Conservation (phyloP, 106 monocot genomes). For the Apostasia ramifera region DNA sequence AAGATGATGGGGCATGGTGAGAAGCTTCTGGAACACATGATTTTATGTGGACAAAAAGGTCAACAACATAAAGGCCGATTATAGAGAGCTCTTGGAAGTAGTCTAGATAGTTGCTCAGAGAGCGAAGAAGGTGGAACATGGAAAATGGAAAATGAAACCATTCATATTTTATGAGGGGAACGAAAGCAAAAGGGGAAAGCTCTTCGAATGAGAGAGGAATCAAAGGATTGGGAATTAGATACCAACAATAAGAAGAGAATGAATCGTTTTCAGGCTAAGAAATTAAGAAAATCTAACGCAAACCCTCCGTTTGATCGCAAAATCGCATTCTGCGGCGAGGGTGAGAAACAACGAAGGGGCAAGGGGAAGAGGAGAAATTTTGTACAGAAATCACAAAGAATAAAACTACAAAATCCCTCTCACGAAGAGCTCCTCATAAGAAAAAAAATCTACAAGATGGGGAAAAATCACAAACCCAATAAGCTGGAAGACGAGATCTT, state of each 20-base stretch:
- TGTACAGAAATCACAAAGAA: neutral
- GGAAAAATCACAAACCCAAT: neutral
- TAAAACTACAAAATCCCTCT: neutral
- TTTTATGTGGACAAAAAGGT: slow-evolving; percentile 48
- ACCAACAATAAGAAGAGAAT: too few species aligned
- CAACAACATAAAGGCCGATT: too few species aligned
- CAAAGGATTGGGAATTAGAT: neutral
- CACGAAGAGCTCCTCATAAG: neutral
- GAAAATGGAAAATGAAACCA: neutral
- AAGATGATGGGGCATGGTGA: neutral
- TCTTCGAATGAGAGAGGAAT: neutral
- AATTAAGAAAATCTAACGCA: neutral
- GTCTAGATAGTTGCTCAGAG: neutral
- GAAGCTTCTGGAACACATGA: slow-evolving; percentile 28
- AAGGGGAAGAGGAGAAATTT: neutral
- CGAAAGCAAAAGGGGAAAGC: neutral
- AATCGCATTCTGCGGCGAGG: neutral
- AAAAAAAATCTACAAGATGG: neutral
- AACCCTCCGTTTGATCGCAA: neutral
- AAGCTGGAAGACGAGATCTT: neutral
- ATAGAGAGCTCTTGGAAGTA: too few species aligned
- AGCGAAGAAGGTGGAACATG: neutral
- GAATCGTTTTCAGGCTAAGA: neutral
- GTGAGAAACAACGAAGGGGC: neutral
- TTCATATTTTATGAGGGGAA: slow-evolving; percentile 5